Evolutionary conservation across 352 stramenopile species (phyloP).

Genomic region (Pythium chondricola): DNA sequence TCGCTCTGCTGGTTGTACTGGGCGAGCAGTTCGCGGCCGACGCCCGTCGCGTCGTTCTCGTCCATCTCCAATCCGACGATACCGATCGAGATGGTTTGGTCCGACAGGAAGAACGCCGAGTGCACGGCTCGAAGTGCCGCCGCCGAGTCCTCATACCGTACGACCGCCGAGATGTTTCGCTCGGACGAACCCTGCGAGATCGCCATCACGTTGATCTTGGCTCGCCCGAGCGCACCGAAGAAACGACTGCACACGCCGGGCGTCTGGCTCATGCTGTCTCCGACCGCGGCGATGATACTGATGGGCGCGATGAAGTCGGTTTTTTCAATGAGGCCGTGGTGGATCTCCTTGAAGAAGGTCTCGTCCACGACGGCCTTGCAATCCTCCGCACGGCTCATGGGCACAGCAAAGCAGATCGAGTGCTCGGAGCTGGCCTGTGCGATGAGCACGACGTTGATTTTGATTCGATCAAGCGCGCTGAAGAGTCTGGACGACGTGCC

Average conservation of each 20-base stretch:
- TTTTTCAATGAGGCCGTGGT: constrained; percentile 77
- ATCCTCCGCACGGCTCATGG: constrained; percentile 57
- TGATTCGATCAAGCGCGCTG: constrained; percentile 86
- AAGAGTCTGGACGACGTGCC: constrained; percentile 92
- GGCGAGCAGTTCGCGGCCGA: constrained; percentile 85
- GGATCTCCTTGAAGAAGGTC: constrained; percentile 86
- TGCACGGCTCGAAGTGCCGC: constrained; percentile 91
- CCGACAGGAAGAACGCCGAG: constrained; percentile 92
- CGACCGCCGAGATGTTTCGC: constrained; percentile 94
- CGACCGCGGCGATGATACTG: constrained; percentile 94
- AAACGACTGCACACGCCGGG: constrained; percentile 91
- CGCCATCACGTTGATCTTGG: constrained; percentile 93
- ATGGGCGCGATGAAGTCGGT: constrained; percentile 82
- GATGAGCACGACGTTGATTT: constrained; percentile 94
- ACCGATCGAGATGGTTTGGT: constrained; percentile 90
- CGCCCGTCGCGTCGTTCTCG: constrained; percentile 31
- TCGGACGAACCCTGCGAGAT: constrained; percentile 94
- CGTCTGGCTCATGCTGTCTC: constrained; percentile 92
- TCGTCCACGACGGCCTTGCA: constrained; percentile 74
- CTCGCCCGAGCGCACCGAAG: constrained; percentile 89
- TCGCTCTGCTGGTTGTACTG: constrained; percentile 83
- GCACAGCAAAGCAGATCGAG: constrained; percentile 94
- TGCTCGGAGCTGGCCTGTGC: constrained; percentile 93
- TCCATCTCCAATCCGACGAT: constrained; percentile 81
- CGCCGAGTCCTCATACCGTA: constrained; percentile 84